Evolutionary conservation across 2,329 filamentous ascomycete species (phyloP).

Genomic region (Fusarium fujikuroi): DNA sequence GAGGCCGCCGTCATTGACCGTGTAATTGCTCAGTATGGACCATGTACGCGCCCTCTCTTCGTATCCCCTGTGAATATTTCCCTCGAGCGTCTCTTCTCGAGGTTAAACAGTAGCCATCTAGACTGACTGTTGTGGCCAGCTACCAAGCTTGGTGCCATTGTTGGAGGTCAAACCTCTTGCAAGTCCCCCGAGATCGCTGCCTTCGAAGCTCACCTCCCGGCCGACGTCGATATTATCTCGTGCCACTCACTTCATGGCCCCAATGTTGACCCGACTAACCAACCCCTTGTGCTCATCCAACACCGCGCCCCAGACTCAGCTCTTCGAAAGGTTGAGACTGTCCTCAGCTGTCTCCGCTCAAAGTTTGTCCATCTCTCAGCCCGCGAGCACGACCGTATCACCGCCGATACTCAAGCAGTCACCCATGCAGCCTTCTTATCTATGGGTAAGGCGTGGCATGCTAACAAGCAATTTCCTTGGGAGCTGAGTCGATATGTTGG

Average conservation of each 20-base stretch:
- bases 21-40: slow-evolving; percentile 89
- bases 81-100: neutral
- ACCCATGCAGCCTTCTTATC: slow-evolving; percentile 96
- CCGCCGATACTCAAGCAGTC: slow-evolving; percentile 96
- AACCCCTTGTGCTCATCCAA: slow-evolving; percentile 93
- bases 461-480: slow-evolving; percentile 96
- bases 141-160: slow-evolving; percentile 93
- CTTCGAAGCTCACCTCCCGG: slow-evolving; percentile 87
- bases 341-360: slow-evolving; percentile 85
- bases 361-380: slow-evolving; percentile 90
- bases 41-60: slow-evolving; percentile 69
- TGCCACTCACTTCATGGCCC: slow-evolving; percentile 98
- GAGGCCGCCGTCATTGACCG: slow-evolving; percentile 90
- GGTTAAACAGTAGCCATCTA: neutral
- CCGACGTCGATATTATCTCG: slow-evolving; percentile 91
- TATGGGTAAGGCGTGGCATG: slow-evolving; percentile 98
- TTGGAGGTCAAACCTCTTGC: slow-evolving; percentile 97
- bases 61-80: slow-evolving; percentile 25
- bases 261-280: slow-evolving; percentile 85
- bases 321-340: slow-evolving; percentile 80
- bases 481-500: slow-evolving; percentile 95
- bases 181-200: slow-evolving; percentile 96
- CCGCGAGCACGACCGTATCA: slow-evolving; percentile 92
- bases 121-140: slow-evolving; percentile 62
- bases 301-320: slow-evolving; percentile 85